Base-by-base conservation (phyloP, 345 rosid genomes). In the Gossypium bickii region DNA sequence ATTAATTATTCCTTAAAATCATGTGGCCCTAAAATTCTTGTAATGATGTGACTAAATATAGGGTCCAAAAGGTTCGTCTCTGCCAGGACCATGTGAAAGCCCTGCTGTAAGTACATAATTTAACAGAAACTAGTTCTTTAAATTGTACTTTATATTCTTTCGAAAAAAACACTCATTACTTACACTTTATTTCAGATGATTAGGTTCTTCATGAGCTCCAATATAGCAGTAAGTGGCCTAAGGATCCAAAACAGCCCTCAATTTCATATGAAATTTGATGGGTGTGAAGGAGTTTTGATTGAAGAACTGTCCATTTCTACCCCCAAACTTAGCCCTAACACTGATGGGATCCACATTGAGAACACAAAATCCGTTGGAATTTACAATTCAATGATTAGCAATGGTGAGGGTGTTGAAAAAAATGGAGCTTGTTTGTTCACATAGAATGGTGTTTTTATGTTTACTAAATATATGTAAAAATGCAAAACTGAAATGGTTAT, bases 81-180 rank as follows among this genome's bases (percentile, higher is more conserved):
- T 81, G 6, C 56, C 80, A 12, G 97, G 91, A 77, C 87, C 93
- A 74, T 92, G 98, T 60, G 92, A 83, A 13, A 92, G 97, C 76
- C 97, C 98, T 24, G 79, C 94, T 10, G 98, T 94, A 78, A 87
- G 94, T 87, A 64, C 2, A 34, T 34, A 43, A 22, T 9, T 10
- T 55, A 41, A n/a, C 41, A 5, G 5, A 34, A 34, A 5, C 41
- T 34, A 34, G 41, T 6, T 34, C 41, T 5, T 34, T 34, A 34
- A 34, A 5, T 48, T 2, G 52, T 48, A 12, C 52, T 48, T 48
- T 48, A 48, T 48, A 48, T 48, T 48, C 52, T 48, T 48, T 48
- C 10, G 7, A 34, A 34, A 34, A 34, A 34, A 34, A 34, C 1
- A 48, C 52, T 48, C 52, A 11, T 48, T 48, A 0, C 18, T 15